Evolutionary conservation across 2,329 filamentous ascomycete species (phyloP), one percentile per base, ranked within the genome.

Genomic region (Magnaporthiopsis poae): DNA sequence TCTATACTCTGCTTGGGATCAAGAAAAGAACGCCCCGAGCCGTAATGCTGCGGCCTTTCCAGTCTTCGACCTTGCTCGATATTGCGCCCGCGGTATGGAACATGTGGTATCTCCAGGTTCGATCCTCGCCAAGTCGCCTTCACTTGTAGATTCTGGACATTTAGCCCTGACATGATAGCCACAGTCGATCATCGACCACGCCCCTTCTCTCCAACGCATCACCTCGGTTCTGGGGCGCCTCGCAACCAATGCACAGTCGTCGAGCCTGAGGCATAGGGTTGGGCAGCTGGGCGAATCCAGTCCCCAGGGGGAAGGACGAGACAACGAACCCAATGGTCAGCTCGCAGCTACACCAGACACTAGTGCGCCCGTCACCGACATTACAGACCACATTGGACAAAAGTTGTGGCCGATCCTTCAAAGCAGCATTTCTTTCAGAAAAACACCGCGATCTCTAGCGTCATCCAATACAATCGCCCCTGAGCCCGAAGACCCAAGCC

Each of bases 81-180:
- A 64, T 72, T 12, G 71, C 71, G 0, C 71, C 71, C 1, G 69
- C 69, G 1, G 69, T 69, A 13, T 72, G 70, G 69, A 71, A 68
- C 60, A 39, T 66, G 4, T 39, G 64, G 12, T 67, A 69, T 36
- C 68, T 72, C 21, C 66, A 68, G 66, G 70, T 69, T 67, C 0
- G 68, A 11, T 25, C 18, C 46, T 13, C 33, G 12, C 27, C 25
- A 61, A 33, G 25, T 11, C 60, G 27, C 31, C 27, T 31, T 56
- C 8, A 8, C 21, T n/a, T 56, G 7, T 8, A 1, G 5, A 25
- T 25, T 7, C 8, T 11, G 46, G 21, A 25, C n/a, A 25, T 11
- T 7, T 3, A 9, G 46, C 1, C 11, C 46, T 56, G 46, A 56
- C 46, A 56, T n/a, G 46, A 56, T 11, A n/a, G 18, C 21, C 27